phyloP scores from a whole-genome alignment of 2,329 filamentous ascomycete species.

The Alternaria burnsii region DNA sequence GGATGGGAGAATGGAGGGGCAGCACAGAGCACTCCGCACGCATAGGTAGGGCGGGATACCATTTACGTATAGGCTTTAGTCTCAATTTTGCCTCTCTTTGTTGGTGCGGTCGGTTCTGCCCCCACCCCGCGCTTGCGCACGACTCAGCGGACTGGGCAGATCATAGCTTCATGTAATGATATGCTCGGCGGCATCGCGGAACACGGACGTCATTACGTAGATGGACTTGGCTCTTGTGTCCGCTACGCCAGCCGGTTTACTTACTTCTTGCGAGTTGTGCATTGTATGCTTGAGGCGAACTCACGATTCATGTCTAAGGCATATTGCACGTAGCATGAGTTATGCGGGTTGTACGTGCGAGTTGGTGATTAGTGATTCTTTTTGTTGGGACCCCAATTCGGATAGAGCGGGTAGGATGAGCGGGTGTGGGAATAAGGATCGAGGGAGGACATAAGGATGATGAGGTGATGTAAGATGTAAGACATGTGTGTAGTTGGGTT shows the following conservation, averaged over 20 bases:
- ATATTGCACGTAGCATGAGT: neutral
- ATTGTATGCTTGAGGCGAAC: neutral
- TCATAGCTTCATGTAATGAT: neutral
- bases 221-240: neutral
- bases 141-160: neutral
- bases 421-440: neutral
- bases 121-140: neutral
- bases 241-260: neutral
- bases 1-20: neutral
- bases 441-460: neutral
- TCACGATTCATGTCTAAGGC: neutral
- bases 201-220: neutral
- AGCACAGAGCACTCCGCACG: neutral
- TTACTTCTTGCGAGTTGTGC: neutral
- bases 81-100: neutral
- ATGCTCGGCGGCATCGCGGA: neutral
- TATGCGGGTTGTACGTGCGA: neutral
- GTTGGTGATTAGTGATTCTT: neutral
- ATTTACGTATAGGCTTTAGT: neutral
- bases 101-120: neutral
- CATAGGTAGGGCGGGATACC: neutral
- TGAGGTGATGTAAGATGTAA: constrained; percentile 1
- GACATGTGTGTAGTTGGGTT: neutral
- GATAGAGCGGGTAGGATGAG: neutral
- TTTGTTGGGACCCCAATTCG: neutral